Evolutionary conservation across 306 rosid species (phyloP).

Genomic region (Abrus precatorius): DNA sequence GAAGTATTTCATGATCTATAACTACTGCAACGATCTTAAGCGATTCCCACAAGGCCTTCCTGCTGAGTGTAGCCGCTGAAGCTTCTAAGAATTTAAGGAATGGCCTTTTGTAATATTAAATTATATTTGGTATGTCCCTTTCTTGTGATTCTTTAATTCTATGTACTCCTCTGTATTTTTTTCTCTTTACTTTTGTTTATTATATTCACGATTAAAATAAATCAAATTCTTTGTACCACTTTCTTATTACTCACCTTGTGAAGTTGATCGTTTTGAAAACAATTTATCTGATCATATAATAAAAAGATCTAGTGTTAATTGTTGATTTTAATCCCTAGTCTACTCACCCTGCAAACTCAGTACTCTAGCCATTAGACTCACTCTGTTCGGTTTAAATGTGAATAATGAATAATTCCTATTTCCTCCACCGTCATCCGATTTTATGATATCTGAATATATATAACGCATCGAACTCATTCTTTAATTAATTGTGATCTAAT

Average conservation of each 20-base stretch:
- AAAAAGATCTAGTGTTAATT: too few species aligned
- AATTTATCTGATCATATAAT: too few species aligned
- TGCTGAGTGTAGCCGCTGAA: conserved; percentile 63
- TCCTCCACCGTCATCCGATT: too few species aligned
- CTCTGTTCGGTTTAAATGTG: too few species aligned
- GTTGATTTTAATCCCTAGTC: too few species aligned
- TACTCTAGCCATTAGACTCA: too few species aligned
- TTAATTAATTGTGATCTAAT: too few species aligned
- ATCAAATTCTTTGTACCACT: conserved; percentile 35
- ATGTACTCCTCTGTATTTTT: conserved; percentile 8
- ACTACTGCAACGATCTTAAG: conserved; percentile 78
- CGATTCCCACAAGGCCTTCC: conserved; percentile 83
- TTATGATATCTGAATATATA: too few species aligned
- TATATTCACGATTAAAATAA: conserved; percentile 37
- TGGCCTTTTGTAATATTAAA: conserved; percentile 31
- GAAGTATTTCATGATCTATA: conserved; percentile 86
- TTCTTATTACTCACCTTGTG: neutral
- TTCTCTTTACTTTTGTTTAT: neutral
- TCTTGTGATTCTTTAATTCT: conserved; percentile 40
- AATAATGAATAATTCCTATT: too few species aligned
- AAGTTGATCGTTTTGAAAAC: conserved; percentile 5
- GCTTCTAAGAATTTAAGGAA: neutral
- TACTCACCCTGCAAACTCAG: too few species aligned
- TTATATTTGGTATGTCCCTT: neutral
- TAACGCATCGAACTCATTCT: too few species aligned